phyloP scores from a whole-genome alignment of 345 rosid genomes.

The Trapa bicornis region DNA sequence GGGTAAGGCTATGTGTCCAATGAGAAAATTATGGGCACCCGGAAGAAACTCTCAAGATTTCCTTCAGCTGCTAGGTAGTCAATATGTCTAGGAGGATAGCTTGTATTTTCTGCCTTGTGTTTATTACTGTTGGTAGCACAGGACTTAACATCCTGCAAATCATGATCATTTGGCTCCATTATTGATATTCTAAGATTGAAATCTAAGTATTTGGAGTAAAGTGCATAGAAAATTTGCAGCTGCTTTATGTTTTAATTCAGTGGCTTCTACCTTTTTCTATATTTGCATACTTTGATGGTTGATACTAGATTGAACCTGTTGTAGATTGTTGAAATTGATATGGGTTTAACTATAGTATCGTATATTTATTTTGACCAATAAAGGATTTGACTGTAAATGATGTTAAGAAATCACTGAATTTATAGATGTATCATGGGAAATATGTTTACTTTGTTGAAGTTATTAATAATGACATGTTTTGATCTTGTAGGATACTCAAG shows the following conservation, averaged over 20 bases:
- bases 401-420: neutral
- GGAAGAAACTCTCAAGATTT: neutral
- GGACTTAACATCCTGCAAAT: neutral
- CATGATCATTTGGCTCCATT: neutral
- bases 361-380: neutral
- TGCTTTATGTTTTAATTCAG: neutral
- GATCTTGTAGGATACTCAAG: neutral
- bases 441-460: neutral
- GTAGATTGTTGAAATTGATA: neutral
- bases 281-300: neutral
- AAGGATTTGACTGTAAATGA: neutral
- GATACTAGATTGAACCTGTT: neutral
- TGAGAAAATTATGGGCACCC: neutral
- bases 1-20: constrained; percentile 7
- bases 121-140: neutral
- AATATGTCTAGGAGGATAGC: neutral
- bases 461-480: neutral
- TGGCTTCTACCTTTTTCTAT: neutral
- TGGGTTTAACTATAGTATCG: neutral
- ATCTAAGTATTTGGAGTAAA: neutral
- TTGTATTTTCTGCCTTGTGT: neutral
- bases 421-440: neutral
- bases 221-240: neutral
- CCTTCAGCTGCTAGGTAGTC: neutral
- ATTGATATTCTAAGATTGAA: neutral